Conservation (phyloP, 2,329 filamentous ascomycete genomes). For the Exophiala xenobiotica region DNA sequence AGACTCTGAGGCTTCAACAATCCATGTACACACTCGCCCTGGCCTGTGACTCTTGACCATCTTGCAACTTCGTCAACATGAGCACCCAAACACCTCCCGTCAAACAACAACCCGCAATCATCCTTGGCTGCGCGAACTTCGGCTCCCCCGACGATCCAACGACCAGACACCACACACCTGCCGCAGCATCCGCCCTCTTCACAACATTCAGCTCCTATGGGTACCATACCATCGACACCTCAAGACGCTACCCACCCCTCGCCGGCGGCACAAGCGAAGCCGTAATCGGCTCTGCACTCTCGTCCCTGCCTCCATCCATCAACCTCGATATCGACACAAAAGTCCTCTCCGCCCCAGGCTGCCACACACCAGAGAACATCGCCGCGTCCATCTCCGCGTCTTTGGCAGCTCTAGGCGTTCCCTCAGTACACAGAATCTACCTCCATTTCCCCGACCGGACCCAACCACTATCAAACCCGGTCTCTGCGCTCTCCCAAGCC, state of each 20-base stretch:
- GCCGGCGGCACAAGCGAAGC: slow-evolving; percentile 38
- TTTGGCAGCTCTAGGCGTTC: slow-evolving; percentile 40
- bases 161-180: slow-evolving; percentile 14
- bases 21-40: no score
- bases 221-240: slow-evolving; percentile 35
- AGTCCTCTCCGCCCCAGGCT: slow-evolving; percentile 37
- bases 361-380: slow-evolving; percentile 33
- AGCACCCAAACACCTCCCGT: not conserved
- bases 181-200: slow-evolving; percentile 31
- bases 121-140: slow-evolving; percentile 11
- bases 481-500: slow-evolving; percentile 2
- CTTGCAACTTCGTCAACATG: not conserved
- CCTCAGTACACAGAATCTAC: slow-evolving; percentile 51
- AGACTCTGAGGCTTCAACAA: no score
- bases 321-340: slow-evolving; percentile 45
- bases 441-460: slow-evolving; percentile 52
- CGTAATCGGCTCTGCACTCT: slow-evolving; percentile 4
- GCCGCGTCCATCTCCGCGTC: slow-evolving; percentile 32
- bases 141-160: slow-evolving; percentile 5
- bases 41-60: no score
- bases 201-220: slow-evolving; percentile 34
- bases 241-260: slow-evolving; percentile 33
- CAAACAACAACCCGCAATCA: not conserved
- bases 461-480: slow-evolving; percentile 38
- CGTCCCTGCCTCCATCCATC: not conserved